These are phyloP conservation scores for Stachybotrys echinatus DNA, from an alignment of 2,329 filamentous ascomycete genomes.

Conservation along the genomic window DNA sequence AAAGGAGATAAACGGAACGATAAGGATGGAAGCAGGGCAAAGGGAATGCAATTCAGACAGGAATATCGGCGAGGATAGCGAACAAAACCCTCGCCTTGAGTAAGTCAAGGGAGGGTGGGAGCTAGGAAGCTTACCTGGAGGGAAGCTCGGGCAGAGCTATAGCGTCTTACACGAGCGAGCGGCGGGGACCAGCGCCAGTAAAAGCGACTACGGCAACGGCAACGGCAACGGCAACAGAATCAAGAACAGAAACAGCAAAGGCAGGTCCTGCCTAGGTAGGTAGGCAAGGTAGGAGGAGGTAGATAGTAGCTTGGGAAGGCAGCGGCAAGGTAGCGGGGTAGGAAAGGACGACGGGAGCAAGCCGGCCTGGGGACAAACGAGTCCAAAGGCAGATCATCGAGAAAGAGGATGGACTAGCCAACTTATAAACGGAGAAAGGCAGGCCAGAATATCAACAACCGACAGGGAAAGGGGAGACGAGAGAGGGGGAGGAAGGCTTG, in stretches of 20 bases:
- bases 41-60: neutral
- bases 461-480: too few species aligned
- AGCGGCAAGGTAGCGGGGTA: neutral
- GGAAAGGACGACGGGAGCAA: neutral
- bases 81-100: neutral
- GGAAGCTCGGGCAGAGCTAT: neutral
- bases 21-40: neutral
- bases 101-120: neutral
- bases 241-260: too few species aligned
- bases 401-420: neutral
- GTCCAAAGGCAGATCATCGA: neutral
- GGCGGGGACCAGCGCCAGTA: too few species aligned
- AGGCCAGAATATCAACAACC: too few species aligned
- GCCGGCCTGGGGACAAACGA: neutral
- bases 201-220: too few species aligned
- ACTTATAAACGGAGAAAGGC: neutral
- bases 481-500: neutral
- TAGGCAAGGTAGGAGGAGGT: too few species aligned
- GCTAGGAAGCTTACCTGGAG: neutral
- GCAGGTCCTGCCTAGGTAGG: too few species aligned
- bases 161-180: neutral
- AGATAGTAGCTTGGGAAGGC: too few species aligned
- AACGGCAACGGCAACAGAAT: too few species aligned
- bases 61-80: neutral
- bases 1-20: neutral